Evolutionary conservation across 108 stramenopile genomes (phyloP), one percentile per base, ranked within the genome.

Genomic region (Conticribra guillardii): DNA sequence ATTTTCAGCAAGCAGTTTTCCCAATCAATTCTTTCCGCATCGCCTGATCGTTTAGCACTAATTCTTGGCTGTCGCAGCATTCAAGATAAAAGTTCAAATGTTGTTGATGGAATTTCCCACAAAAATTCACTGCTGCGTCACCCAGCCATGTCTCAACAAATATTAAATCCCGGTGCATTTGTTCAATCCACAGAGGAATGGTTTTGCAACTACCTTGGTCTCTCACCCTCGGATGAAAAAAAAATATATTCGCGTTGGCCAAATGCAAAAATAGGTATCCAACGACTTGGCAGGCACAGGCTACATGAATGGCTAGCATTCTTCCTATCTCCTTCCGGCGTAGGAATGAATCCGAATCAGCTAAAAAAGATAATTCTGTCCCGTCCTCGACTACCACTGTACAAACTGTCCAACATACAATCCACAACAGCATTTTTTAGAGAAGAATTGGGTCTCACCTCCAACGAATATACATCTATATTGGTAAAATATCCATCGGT

Each of bases 401-500:
- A 76, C 61, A 64, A 53, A 49, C 33, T 76, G 32, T 64, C 62
- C 1, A 76, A 76, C 19, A 54, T 76, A 4, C 30, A 51, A 32
- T 30, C 67, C 4, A 76, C 67, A 30, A 64, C 55, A 11, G 21
- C 37, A 14, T 77, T 64, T 53, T 77, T 77, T 47, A 41, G 53
- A 2, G 57, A 50, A 58, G 76, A 77, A 41, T 19, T 77, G 31
- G 76, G 68, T 9, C 57, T 77, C 0, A 37, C 68, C 4, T 37
- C 46, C 19, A 24, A 33, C 22, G 76, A 69, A 31, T 52, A 48
- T 22, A 57, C 53, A 30, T 69, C 76, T 18, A 31, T 77, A n/a
- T 46, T 77, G 8, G 30, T 46, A 67, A 54, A 64, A 27, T 79
- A 73, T 41, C 78, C 78, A 50, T 79, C 78, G 17, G 78, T 79